Evolutionary conservation across 805 yeast species (phyloP).

Genomic region (Nakazawaea wyomingensis): DNA sequence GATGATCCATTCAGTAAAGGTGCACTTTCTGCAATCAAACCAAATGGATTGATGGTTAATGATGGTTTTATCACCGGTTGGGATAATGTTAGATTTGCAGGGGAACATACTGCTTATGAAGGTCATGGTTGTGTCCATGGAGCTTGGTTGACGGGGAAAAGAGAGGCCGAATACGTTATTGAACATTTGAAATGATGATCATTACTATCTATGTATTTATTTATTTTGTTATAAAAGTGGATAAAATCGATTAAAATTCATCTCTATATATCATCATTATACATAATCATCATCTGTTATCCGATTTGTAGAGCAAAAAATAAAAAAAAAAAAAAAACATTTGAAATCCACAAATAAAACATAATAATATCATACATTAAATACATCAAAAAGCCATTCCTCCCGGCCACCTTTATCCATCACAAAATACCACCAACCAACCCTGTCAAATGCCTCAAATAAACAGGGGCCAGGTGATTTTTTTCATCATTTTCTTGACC

Average conservation of each 20-base stretch:
- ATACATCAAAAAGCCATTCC: too few relatives aligned
- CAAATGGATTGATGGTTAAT: constrained; percentile 34
- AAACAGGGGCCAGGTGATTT: constrained; percentile 12
- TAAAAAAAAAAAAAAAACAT: background rate
- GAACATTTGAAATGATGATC: background rate
- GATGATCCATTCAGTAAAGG: constrained; percentile 48
- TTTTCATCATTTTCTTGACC: constrained; percentile 32
- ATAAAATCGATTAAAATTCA: too few relatives aligned
- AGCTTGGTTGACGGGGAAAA: constrained; percentile 45
- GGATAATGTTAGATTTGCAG: constrained; percentile 46
- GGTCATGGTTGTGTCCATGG: constrained; percentile 60
- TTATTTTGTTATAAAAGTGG: too few relatives aligned
- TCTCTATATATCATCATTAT: too few relatives aligned
- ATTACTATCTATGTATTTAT: too few relatives aligned
- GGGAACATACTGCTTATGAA: constrained; percentile 46
- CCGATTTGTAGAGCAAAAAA: constrained; percentile 1
- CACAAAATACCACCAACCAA: background rate
- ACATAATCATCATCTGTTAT: too few relatives aligned
- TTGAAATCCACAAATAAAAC: too few relatives aligned
- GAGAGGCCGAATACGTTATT: constrained; percentile 36
- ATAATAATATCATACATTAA: too few relatives aligned
- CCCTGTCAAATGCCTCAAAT: constrained; percentile 8
- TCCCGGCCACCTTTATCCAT: too few relatives aligned
- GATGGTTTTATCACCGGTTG: constrained; percentile 27
- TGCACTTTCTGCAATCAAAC: constrained; percentile 36